A percentile compares a stretch with the other conserved stretches of the same genome.
phyloP scores from a whole-genome alignment of 1,284 basidiomycete species.

The Cutaneotrichosporon cavernicola region DNA sequence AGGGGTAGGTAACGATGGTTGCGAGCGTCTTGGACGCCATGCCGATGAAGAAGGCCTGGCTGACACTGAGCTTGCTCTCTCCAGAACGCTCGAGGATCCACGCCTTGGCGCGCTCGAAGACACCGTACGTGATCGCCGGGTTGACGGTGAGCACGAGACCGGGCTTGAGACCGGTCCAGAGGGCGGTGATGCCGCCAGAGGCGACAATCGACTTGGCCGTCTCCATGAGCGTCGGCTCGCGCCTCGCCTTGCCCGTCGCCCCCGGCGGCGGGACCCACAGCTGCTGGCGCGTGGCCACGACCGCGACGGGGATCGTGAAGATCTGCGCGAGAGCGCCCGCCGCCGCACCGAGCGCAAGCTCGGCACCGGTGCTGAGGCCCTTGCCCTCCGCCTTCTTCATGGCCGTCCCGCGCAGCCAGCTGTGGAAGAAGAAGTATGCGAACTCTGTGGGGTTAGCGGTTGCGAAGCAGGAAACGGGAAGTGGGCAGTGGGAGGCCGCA shows the following conservation, averaged over 20 bases:
- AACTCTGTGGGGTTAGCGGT: constrained; percentile 65
- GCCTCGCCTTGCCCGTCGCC: constrained; percentile 27
- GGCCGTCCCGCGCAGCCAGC: constrained; percentile 67
- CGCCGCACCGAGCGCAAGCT: constrained; percentile 82
- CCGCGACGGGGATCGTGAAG: constrained; percentile 96
- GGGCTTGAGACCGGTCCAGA: constrained; percentile 93
- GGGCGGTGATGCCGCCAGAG: constrained; percentile 86
- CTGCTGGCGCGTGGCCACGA: constrained; percentile 97
- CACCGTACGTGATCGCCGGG: constrained; percentile 97
- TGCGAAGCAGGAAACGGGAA: not conserved
- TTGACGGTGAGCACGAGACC: constrained; percentile 91
- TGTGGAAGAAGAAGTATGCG: constrained; percentile 99
- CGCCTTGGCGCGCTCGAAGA: constrained; percentile 85
- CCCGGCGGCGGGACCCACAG: constrained; percentile 58
- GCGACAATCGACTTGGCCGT: constrained; percentile 83
- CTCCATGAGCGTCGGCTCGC: constrained; percentile 55
- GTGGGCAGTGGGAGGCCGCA: too few species aligned
- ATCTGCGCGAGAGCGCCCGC: constrained; percentile 95
- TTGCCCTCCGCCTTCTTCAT: constrained; percentile 47
- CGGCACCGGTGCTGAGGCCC: constrained; percentile 69
- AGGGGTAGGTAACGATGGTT: constrained; percentile 71
- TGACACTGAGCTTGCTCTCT: constrained; percentile 57
- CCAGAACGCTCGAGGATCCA: constrained; percentile 31
- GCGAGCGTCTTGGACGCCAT: constrained; percentile 93
- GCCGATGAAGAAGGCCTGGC: constrained; percentile 81